Evolutionary conservation across 2,329 filamentous ascomycete species (phyloP).

Genomic region (Xylariaceae sp.): DNA sequence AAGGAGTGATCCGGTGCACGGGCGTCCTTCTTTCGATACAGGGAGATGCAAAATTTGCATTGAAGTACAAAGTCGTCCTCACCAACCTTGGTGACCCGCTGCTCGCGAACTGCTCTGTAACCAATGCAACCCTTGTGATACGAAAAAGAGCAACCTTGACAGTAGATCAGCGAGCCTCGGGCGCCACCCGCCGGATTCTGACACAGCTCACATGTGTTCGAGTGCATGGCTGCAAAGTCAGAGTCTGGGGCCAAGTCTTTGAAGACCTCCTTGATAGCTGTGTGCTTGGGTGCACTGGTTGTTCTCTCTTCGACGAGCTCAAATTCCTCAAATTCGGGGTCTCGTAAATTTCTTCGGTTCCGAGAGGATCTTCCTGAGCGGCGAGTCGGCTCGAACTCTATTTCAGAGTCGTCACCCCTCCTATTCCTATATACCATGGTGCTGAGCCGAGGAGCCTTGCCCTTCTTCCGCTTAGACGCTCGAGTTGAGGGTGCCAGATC

Average conservation of each 20-base stretch:
- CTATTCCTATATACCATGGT: too few relatives aligned
- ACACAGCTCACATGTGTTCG: slow-evolving; percentile 69
- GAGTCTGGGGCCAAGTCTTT: slow-evolving; percentile 56
- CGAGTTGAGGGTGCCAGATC: slow-evolving; percentile 24
- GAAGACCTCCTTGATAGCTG: slow-evolving; percentile 72
- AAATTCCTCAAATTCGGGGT: slow-evolving; percentile 55
- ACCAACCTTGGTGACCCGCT: slow-evolving; percentile 81
- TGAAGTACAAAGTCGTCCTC: slow-evolving; percentile 79
- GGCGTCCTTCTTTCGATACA: slow-evolving; percentile 63
- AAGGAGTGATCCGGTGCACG: slow-evolving; percentile 65
- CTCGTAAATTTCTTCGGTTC: slow-evolving; percentile 43
- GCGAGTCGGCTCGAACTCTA: slow-evolving; percentile 51
- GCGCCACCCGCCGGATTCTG: slow-evolving; percentile 46
- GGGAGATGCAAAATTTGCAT: slow-evolving; percentile 77
- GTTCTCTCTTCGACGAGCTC: slow-evolving; percentile 46
- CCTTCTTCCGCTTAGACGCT: slow-evolving; percentile 18
- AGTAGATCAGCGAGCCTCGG: slow-evolving; percentile 73
- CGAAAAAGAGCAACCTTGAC: slow-evolving; percentile 82
- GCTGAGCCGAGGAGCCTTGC: too few relatives aligned
- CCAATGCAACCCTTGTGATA: slow-evolving; percentile 86
- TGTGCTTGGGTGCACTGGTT: slow-evolving; percentile 47
- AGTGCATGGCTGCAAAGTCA: slow-evolving; percentile 68
- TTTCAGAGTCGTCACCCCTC: slow-evolving; percentile 40
- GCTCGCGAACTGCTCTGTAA: slow-evolving; percentile 68
- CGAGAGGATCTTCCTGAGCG: slow-evolving; percentile 47